Evolutionary conservation across 805 yeast genomes (phyloP).

Genomic region (Schwanniomyces sp.): DNA sequence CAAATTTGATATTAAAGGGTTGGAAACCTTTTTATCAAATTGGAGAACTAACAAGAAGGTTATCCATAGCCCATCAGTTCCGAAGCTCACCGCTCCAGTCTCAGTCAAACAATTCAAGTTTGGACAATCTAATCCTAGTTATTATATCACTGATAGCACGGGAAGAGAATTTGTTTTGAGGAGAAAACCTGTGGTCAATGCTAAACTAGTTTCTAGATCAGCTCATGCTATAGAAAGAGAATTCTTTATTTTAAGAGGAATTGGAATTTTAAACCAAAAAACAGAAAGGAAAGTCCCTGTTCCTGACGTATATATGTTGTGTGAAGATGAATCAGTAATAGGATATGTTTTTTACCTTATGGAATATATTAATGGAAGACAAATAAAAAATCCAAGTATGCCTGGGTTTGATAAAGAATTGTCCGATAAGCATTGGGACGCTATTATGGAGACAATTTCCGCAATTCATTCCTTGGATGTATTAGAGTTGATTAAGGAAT

Average conservation of each 20-base stretch:
- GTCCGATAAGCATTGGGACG: constrained; percentile 40
- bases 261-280: constrained; percentile 26
- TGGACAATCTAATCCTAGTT: constrained; percentile 68
- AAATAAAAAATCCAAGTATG: constrained; percentile 54
- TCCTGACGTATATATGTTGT: constrained; percentile 51
- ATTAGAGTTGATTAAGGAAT: constrained; percentile 33
- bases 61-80: constrained; percentile 22
- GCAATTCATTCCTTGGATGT: constrained; percentile 53
- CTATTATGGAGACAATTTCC: constrained; percentile 48
- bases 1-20: constrained; percentile 24
- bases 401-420: constrained; percentile 27
- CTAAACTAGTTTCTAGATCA: constrained; percentile 48
- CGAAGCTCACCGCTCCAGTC: constrained; percentile 27
- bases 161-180: constrained; percentile 49
- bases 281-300: constrained; percentile 44
- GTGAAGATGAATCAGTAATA: constrained; percentile 55
- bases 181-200: constrained; percentile 54
- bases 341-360: constrained; percentile 61
- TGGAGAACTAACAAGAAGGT: constrained; percentile 12
- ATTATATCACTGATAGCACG: constrained; percentile 42
- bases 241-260: constrained; percentile 47
- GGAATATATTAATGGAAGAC: constrained; percentile 59
- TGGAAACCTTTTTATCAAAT: constrained; percentile 21
- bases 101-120: constrained; percentile 52
- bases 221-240: constrained; percentile 68